Conservation (phyloP, 208 protist genomes). For the Crithidia acanthocephali region DNA sequence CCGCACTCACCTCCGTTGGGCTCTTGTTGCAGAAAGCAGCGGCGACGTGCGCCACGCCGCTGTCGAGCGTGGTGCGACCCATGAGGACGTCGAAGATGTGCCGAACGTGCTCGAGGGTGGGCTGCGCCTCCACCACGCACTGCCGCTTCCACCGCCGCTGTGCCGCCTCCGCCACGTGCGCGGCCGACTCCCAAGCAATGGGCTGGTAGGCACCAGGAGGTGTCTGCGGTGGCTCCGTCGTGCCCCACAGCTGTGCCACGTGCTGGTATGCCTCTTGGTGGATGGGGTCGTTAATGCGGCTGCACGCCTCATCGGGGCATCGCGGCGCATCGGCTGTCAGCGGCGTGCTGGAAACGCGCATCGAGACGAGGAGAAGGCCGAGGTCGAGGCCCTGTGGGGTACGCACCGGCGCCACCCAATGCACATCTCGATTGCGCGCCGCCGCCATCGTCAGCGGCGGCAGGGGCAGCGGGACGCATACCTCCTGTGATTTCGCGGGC, state of each 20-base stretch:
- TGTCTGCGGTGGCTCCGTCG: constrained; percentile 41
- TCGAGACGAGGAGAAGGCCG: constrained; percentile 63
- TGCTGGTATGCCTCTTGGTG: constrained; percentile 78
- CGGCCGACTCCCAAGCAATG: constrained; percentile 74
- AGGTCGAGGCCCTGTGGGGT: constrained; percentile 58
- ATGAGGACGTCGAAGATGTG: constrained; percentile 87
- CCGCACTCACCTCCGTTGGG: constrained; percentile 38
- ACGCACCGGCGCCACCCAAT: constrained; percentile 73
- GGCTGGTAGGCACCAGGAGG: constrained; percentile 74
- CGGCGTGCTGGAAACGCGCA: constrained; percentile 62
- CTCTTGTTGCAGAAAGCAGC: constrained; percentile 43
- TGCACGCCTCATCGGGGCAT: constrained; percentile 49
- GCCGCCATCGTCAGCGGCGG: constrained; percentile 44
- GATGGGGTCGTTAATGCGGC: constrained; percentile 76
- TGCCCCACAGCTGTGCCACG: constrained; percentile 61
- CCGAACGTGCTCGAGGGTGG: constrained; percentile 75
- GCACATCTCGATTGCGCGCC: constrained; percentile 76
- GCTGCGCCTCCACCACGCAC: constrained; percentile 64
- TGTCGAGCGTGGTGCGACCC: constrained; percentile 51
- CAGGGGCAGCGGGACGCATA: constrained; percentile 62
- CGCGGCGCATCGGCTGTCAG: constrained; percentile 56
- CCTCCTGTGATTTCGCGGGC: constrained; percentile 52
- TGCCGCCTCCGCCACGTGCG: constrained; percentile 60
- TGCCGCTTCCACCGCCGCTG: constrained; percentile 66
- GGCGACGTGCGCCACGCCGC: constrained; percentile 52